These are phyloP conservation scores for Sclerotinia minor DNA, from an alignment of 2,329 filamentous ascomycete genomes.

Conservation along the genomic window DNA sequence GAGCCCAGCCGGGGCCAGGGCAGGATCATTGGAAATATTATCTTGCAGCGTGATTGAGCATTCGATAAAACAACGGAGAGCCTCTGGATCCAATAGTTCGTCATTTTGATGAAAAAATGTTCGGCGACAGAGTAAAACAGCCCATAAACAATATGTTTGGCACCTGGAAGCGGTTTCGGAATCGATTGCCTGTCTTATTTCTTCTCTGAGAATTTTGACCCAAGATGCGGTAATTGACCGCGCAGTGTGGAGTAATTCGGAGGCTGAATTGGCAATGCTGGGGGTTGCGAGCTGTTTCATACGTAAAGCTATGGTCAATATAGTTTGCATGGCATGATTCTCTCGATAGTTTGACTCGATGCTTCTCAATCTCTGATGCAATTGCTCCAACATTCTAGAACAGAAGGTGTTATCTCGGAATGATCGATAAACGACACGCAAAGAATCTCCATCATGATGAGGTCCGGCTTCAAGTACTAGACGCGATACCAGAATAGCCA, in stretches of 20 bases:
- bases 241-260: slow-evolving; percentile 45
- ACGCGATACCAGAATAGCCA: slow-evolving; percentile 51
- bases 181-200: slow-evolving; percentile 46
- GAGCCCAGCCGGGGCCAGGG: slow-evolving; percentile 41
- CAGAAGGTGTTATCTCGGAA: slow-evolving; percentile 56
- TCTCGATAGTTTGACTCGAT: slow-evolving; percentile 62
- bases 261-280: slow-evolving; percentile 23
- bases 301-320: slow-evolving; percentile 54
- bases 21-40: slow-evolving; percentile 45
- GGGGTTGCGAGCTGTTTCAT: slow-evolving; percentile 30
- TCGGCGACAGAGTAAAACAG: slow-evolving; percentile 56
- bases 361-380: slow-evolving; percentile 48
- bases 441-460: slow-evolving; percentile 30
- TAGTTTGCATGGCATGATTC: slow-evolving; percentile 55
- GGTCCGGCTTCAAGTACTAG: slow-evolving; percentile 59
- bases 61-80: slow-evolving; percentile 43
- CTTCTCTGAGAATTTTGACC: slow-evolving; percentile 50
- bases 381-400: slow-evolving; percentile 47
- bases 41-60: slow-evolving; percentile 51
- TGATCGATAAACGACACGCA: slow-evolving; percentile 51
- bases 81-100: slow-evolving; percentile 12
- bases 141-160: slow-evolving; percentile 52
- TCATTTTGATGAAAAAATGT: slow-evolving; percentile 44
- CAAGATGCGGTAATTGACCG: slow-evolving; percentile 51
- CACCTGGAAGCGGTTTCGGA: slow-evolving; percentile 44